These are phyloP conservation scores for Claviceps maximensis DNA, from an alignment of 2,329 filamentous ascomycete species.

Conservation along the genomic window DNA sequence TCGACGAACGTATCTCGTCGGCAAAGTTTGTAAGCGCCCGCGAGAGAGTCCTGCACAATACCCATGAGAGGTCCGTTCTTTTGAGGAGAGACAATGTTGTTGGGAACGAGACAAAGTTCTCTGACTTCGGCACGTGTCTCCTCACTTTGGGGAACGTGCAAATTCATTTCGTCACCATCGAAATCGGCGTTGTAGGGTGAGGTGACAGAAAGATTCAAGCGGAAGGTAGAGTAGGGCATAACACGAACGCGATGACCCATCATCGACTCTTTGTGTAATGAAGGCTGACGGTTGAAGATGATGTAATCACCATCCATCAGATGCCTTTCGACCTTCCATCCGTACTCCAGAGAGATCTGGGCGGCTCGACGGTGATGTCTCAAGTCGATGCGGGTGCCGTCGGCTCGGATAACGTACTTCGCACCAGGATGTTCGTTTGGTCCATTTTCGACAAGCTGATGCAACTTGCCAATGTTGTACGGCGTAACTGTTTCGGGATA, in stretches of 20 bases:
- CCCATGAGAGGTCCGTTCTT: slow-evolving; percentile 97
- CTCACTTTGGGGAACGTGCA: slow-evolving; percentile 96
- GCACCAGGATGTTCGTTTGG: slow-evolving; percentile 92
- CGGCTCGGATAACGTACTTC: slow-evolving; percentile 88
- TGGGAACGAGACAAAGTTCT: slow-evolving; percentile 91
- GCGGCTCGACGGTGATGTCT: slow-evolving; percentile 82
- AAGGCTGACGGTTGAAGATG: slow-evolving; percentile 99
- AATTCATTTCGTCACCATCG: slow-evolving; percentile 99
- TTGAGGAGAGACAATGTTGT: slow-evolving; percentile 97
- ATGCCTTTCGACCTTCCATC: slow-evolving; percentile 98
- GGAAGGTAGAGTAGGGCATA: slow-evolving; percentile 98
- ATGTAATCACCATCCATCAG: slow-evolving; percentile 94
- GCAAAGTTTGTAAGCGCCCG: slow-evolving; percentile 93
- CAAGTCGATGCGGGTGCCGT: slow-evolving; percentile 88
- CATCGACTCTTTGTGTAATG: slow-evolving; percentile 99
- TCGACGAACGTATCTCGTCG: slow-evolving; percentile 83
- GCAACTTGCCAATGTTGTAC: slow-evolving; percentile 92
- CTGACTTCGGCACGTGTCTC: slow-evolving; percentile 91
- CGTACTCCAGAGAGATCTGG: slow-evolving; percentile 79
- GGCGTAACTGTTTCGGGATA: slow-evolving; percentile 96
- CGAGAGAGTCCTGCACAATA: slow-evolving; percentile 96
- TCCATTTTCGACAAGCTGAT: slow-evolving; percentile 79
- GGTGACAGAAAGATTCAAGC: slow-evolving; percentile 92
- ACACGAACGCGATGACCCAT: slow-evolving; percentile 97
- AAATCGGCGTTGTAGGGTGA: slow-evolving; percentile 99